Evolutionary conservation across 2,329 filamentous ascomycete species (phyloP), one percentile per base, ranked within the genome.

Genomic region (Penicillium thymicola): DNA sequence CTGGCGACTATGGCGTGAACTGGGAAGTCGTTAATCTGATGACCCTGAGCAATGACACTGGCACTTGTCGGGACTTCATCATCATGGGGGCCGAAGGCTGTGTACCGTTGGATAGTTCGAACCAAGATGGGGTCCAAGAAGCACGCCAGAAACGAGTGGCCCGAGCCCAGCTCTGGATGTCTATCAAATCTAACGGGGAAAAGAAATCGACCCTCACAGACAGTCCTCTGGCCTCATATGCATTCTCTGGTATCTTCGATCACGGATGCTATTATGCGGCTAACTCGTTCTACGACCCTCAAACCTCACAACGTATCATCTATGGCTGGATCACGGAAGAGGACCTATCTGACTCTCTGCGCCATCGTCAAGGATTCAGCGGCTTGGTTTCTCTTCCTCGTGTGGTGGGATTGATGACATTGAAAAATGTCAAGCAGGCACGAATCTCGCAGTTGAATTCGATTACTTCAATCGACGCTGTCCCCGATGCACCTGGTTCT

Each of bases 271-370:
- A 78, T 14, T 82, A 82, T 50, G 81, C 80, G 0, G 76, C 78
- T 4, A 81, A 79, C 53, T 77, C 78, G 0, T 82, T 81, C 59
- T 73, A 70, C 59, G 78, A 82, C 44, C 77, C 79, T 0, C 61
- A 72, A 4, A 74, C 77, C 0, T 64, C 70, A 0, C 70, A 70
- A 40, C 71, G 75, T 11, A 70, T 82, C 5, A 70, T 78, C 1
- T 81, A 75, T 66, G 79, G 79, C 4, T 82, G 81, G 80, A 70
- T 83, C 36, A 76, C 74, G 1, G 80, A 83, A 60, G 80, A 83
- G 13, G 78, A 81, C 50, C 60, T 82, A 4, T 73, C 78, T 0
- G 70, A 80, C 54, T 59, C 68, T 3, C 60, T 75, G 14, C 75
- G 78, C 4, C 71, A 77, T 54, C 63, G 68, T 0, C 78, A 82